Conservation (phyloP, 805 yeast species). For the Nakazawaea siamensis region DNA sequence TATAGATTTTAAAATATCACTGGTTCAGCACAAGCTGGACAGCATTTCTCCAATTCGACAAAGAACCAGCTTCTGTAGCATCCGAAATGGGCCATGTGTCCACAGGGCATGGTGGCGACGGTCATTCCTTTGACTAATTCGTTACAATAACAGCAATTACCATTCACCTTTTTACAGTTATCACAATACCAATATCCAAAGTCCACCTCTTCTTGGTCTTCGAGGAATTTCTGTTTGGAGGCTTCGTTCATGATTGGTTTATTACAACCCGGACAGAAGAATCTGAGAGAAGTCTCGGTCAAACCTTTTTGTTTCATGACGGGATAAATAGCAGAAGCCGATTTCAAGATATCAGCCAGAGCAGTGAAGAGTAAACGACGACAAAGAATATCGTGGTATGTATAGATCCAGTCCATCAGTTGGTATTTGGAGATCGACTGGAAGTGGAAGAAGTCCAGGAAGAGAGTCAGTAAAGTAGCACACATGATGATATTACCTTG, state of each 20-base stretch:
- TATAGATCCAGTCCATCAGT: constrained; percentile 47
- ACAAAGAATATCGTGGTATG: constrained; percentile 47
- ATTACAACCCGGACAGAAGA: constrained; percentile 57
- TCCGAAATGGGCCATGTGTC: constrained; percentile 79
- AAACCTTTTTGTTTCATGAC: constrained; percentile 26
- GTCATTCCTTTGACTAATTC: constrained; percentile 69
- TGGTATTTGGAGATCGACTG: constrained; percentile 18
- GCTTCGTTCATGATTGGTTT: constrained; percentile 51
- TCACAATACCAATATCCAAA: constrained; percentile 87
- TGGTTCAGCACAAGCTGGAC: constrained; percentile 47
- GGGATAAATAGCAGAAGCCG: constrained; percentile 21
- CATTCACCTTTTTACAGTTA: constrained; percentile 49
- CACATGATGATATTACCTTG: constrained; percentile 63
- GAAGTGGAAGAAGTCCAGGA: constrained; percentile 31
- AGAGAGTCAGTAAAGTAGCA: constrained; percentile 47
- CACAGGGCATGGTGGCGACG: constrained; percentile 59
- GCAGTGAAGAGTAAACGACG: constrained; percentile 42
- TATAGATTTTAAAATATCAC: not conserved
- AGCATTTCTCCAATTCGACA: constrained; percentile 52
- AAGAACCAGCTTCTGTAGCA: constrained; percentile 77
- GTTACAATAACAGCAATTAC: constrained; percentile 71
- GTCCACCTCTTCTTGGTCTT: constrained; percentile 21
- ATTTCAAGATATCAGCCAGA: constrained; percentile 49
- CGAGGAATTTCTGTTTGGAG: constrained; percentile 31
- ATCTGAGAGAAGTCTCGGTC: constrained; percentile 34